Percentiles rank a stretch among this genome's conserved stretches.
Conservation (phyloP, 2,329 filamentous ascomycete species). For the Elsinoe arachidis region DNA sequence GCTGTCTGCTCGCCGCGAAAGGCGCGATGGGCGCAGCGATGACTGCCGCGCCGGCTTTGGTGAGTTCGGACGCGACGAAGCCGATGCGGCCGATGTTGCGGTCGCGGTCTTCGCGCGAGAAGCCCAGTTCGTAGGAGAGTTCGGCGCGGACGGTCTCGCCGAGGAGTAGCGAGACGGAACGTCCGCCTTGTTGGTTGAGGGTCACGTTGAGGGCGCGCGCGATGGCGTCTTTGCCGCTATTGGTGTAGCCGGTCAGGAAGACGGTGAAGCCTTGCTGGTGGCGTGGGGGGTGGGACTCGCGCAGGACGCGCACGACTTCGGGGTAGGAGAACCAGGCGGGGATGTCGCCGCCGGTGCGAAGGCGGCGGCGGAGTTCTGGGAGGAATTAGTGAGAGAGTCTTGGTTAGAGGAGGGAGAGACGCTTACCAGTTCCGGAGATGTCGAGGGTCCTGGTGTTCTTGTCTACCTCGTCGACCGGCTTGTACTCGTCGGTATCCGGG, state of each 20-base stretch:
- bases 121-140: slow-evolving; percentile 89
- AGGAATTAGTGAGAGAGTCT: neutral
- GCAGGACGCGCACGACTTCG: slow-evolving; percentile 91
- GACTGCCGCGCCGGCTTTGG: slow-evolving; percentile 83
- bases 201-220: slow-evolving; percentile 93
- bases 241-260: slow-evolving; percentile 94
- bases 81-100: slow-evolving; percentile 93
- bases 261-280: slow-evolving; percentile 93
- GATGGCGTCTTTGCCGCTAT: slow-evolving; percentile 94
- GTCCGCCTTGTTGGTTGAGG: slow-evolving; percentile 94
- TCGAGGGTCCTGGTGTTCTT: slow-evolving; percentile 66
- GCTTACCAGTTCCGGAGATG: slow-evolving; percentile 41
- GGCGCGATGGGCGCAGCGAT: slow-evolving; percentile 95
- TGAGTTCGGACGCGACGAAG: slow-evolving; percentile 92
- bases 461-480: slow-evolving; percentile 80
- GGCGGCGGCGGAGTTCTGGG: slow-evolving; percentile 78
- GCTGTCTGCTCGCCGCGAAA: slow-evolving; percentile 67
- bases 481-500: slow-evolving; percentile 94
- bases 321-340: slow-evolving; percentile 99
- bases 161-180: slow-evolving; percentile 85
- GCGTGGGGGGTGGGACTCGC: slow-evolving; percentile 90
- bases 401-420: neutral
- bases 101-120: slow-evolving; percentile 84
- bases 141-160: slow-evolving; percentile 92
- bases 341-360: slow-evolving; percentile 86